Base-by-base conservation (phyloP, 73 alveolate species). In the Symbiodinium natans region DNA sequence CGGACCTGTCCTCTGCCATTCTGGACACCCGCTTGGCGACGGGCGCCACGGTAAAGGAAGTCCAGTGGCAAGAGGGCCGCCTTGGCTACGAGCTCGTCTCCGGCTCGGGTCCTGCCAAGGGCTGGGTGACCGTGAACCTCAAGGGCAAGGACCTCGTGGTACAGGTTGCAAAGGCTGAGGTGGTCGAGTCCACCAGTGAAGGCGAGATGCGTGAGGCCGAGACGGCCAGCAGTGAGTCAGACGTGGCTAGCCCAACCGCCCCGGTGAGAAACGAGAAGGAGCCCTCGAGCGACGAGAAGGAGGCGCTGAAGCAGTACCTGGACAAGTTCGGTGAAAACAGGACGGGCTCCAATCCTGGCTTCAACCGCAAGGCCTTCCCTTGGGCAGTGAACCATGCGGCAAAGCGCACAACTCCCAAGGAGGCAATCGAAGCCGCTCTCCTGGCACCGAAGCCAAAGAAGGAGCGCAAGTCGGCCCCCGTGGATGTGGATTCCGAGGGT, bases 351-450 rank as follows among this genome's bases (percentile, higher is more conserved):
- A 88, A 88, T n/a, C 95, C 95, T 17, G 95, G 95, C 86, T 88
- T 56, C 95, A 88, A 88, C 46, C 95, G 95, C 86, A 88, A 88
- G 86, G 68, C 95, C 86, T 88, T 88, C 95, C 95, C 95, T 21
- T 88, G 95, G 95, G 95, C 95, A 36, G 95, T 88, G 84, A 88
- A 88, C 86, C 95, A 88, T n/a, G 95, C 95, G 11, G 95, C 95
- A 83, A 88, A 88, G 74, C 86, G 86, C 36, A 46, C 85, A 40
- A 63, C 95, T 5, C 95, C 95, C 73, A 88, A 88, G 41, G 95
- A 88, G 42, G 86, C 95, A 21, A 59, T 88, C 29, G 95, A 88
- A 41, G 95, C 95, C 17, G 95, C 95, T 2, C 86, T 88, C 17
- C 71, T 83, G 33, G 95, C 71, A 17, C 95, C 95, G 17, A 88